Conservation (phyloP, 225 moss, liverwort and hornwort species). For the Physcomitrium patens region DNA sequence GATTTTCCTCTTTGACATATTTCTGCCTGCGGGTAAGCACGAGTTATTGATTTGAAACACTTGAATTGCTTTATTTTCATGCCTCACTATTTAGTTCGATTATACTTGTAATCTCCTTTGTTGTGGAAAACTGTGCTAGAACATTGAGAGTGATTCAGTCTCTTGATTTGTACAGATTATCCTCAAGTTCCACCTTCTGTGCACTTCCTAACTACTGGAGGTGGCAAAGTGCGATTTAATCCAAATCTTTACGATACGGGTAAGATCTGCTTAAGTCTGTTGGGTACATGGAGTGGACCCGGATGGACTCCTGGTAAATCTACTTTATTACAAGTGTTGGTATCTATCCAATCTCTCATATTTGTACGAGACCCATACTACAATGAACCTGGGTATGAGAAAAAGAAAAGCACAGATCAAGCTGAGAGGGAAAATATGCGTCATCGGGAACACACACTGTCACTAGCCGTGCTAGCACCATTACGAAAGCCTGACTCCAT, state of each 20-base stretch:
- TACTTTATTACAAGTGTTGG: slow-evolving; percentile 79
- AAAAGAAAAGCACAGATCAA: slow-evolving; percentile 45
- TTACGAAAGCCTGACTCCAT: slow-evolving; percentile 62
- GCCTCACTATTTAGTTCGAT: neutral
- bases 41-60: neutral
- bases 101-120: too few relatives aligned
- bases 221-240: slow-evolving; percentile 79
- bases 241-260: slow-evolving; percentile 73
- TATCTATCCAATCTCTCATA: slow-evolving; percentile 81
- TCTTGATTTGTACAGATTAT: slow-evolving; percentile 55
- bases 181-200: slow-evolving; percentile 79
- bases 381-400: slow-evolving; percentile 76
- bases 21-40: slow-evolving; percentile 68
- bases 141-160: neutral
- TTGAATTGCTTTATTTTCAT: too few relatives aligned
- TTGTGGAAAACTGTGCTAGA: too few relatives aligned
- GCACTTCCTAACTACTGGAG: slow-evolving; percentile 80
- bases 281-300: slow-evolving; percentile 76
- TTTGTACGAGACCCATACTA: slow-evolving; percentile 81
- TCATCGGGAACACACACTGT: slow-evolving; percentile 70
- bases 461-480: slow-evolving; percentile 65
- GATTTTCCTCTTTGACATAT: slow-evolving; percentile 81
- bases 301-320: slow-evolving; percentile 77
- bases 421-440: slow-evolving; percentile 68
- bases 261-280: slow-evolving; percentile 81